Percentiles rank a stretch among this genome's conserved stretches.
Conservation (phyloP, 2,329 filamentous ascomycete species). For the Fusarium equiseti region DNA sequence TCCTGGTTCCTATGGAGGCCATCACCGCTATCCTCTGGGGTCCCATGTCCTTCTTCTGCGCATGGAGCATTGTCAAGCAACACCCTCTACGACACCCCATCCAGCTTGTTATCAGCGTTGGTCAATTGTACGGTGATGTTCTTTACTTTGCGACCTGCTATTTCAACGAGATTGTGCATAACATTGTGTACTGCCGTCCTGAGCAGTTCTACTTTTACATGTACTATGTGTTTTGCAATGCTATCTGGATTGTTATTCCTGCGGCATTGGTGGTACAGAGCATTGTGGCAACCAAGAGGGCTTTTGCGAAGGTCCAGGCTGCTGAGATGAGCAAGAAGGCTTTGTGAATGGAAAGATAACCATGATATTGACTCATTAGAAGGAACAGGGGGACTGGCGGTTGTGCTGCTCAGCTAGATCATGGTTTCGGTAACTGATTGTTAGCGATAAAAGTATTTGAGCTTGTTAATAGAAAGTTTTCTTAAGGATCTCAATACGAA, state of each 20-base stretch:
- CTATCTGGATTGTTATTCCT: constrained; percentile 66
- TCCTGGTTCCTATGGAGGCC: constrained; percentile 68
- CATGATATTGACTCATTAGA: not conserved
- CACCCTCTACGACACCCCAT: constrained; percentile 63
- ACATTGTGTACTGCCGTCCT: constrained; percentile 61
- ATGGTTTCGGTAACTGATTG: not conserved
- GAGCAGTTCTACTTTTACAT: constrained; percentile 65
- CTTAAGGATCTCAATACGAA: not conserved
- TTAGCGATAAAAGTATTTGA: not conserved
- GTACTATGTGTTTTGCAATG: constrained; percentile 65
- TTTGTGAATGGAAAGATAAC: not conserved
- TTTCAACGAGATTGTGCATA: constrained; percentile 56
- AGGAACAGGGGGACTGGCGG: not conserved
- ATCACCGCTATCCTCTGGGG: constrained; percentile 67
- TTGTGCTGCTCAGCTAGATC: not conserved
- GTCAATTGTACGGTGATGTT: constrained; percentile 65
- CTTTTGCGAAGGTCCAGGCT: constrained; percentile 48
- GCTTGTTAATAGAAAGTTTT: not conserved
- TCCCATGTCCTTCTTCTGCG: constrained; percentile 63
- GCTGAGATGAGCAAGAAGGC: constrained; percentile 45
- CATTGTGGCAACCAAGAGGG: constrained; percentile 41
- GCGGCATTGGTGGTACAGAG: constrained; percentile 50
- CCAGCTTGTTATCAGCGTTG: constrained; percentile 60
- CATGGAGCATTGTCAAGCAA: constrained; percentile 57
- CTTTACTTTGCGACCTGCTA: constrained; percentile 64